Percentiles rank a stretch among this genome's conserved stretches.
These are phyloP conservation scores for Ensete glaucum DNA, from an alignment of 176 grass and related monocot species.

Conservation along the genomic window DNA sequence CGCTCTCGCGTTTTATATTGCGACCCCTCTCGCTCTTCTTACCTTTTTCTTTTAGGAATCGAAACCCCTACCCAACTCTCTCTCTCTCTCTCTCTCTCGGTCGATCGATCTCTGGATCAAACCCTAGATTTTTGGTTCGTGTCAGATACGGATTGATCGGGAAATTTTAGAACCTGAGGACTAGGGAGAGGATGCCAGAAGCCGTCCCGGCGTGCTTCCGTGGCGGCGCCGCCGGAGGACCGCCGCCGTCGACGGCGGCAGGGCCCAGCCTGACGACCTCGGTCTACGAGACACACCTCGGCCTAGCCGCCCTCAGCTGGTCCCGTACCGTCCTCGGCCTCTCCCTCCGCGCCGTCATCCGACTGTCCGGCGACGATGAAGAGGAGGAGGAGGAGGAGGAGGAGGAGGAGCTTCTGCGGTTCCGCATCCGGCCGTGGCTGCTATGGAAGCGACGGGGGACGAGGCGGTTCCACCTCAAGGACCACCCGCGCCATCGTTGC, in stretches of 20 bases:
- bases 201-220: slow-evolving; percentile 33
- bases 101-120: too few relatives aligned
- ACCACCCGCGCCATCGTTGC: slow-evolving; percentile 18
- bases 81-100: too few relatives aligned
- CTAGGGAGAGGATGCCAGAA: slow-evolving; percentile 30
- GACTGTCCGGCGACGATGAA: slow-evolving; percentile 5
- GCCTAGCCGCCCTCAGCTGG: slow-evolving; percentile 61
- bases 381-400: slow-evolving; percentile 12
- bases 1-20: too few relatives aligned
- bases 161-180: too few relatives aligned
- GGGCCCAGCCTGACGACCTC: slow-evolving; percentile 50
- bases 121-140: too few relatives aligned
- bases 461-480: slow-evolving; percentile 33
- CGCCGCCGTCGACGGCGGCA: slow-evolving; percentile 11
- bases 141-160: too few relatives aligned
- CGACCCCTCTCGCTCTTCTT: too few relatives aligned
- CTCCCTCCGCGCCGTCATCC: slow-evolving; percentile 53
- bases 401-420: slow-evolving; percentile 39
- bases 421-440: slow-evolving; percentile 55
- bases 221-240: neutral
- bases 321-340: slow-evolving; percentile 52
- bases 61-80: too few relatives aligned
- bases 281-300: slow-evolving; percentile 75
- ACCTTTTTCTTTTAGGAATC: too few relatives aligned
- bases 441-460: slow-evolving; percentile 50